Conservation (phyloP, 2,329 filamentous ascomycete genomes). For the Xylogone sp. region DNA sequence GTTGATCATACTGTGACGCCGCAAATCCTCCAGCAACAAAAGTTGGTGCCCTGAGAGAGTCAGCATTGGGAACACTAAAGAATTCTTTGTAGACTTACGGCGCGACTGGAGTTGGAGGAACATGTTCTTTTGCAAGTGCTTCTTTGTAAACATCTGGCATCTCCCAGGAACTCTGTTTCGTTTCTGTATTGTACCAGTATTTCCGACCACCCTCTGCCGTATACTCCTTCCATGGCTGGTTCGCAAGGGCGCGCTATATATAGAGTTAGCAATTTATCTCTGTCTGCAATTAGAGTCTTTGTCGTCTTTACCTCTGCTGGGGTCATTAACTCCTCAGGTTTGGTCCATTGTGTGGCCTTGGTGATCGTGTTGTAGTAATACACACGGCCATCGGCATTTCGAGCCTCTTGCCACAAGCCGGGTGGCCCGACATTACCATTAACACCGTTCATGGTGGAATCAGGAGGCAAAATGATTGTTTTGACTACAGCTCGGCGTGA, state of each 20-base stretch:
- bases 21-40: slow-evolving; percentile 39
- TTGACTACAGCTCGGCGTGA: not conserved
- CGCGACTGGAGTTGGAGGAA: slow-evolving; percentile 36
- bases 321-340: slow-evolving; percentile 85
- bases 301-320: slow-evolving; percentile 64
- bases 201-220: slow-evolving; percentile 80
- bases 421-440: slow-evolving; percentile 34
- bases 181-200: slow-evolving; percentile 94
- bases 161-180: slow-evolving; percentile 90
- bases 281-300: not conserved
- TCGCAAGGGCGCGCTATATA: slow-evolving; percentile 68
- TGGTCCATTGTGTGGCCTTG: slow-evolving; percentile 89
- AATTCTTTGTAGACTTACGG: slow-evolving; percentile 35
- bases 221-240: slow-evolving; percentile 91
- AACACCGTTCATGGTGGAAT: slow-evolving; percentile 23
- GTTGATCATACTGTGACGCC: slow-evolving; percentile 24
- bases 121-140: slow-evolving; percentile 58
- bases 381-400: slow-evolving; percentile 73
- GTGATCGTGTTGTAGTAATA: slow-evolving; percentile 91
- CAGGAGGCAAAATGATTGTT: not conserved
- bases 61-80: slow-evolving; percentile 4
- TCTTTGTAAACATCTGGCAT: slow-evolving; percentile 82
- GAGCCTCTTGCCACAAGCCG: slow-evolving; percentile 74
- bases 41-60: slow-evolving; percentile 26
- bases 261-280: slow-evolving; percentile 8